Evolutionary conservation across 75 land plant species (phyloP).

Genomic region (Azolla pinnata): DNA sequence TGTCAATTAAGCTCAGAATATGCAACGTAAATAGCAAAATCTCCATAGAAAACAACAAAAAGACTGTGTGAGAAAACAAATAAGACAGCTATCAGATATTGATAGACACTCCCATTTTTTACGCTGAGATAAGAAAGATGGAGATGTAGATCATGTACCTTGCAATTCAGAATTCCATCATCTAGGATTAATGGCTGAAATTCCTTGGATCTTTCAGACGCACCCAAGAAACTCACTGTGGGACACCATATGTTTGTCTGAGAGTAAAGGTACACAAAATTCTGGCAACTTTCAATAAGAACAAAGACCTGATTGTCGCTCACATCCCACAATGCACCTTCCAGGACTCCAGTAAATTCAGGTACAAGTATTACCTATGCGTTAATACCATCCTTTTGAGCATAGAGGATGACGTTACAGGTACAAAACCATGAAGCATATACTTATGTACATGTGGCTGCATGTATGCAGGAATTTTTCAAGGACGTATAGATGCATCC

Average conservation of each 20-base stretch:
- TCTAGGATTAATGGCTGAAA: conserved; percentile 1
- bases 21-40: too few species aligned
- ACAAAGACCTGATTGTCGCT: conserved; percentile 12
- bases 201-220: conserved; percentile 10
- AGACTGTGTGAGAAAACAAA: too few species aligned
- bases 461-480: neutral
- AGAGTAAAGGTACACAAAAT: conserved; percentile 18
- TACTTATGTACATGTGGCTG: conserved; percentile 3
- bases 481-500: conserved; percentile 2
- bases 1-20: too few species aligned
- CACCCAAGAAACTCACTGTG: conserved; percentile 11
- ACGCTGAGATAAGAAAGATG: too few species aligned
- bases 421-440: conserved; percentile 3
- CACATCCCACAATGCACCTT: conserved; percentile 12
- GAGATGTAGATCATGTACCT: too few species aligned
- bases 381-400: neutral
- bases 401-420: neutral
- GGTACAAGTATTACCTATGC: conserved; percentile 8
- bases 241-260: conserved; percentile 9
- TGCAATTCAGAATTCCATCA: conserved; percentile 9
- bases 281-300: conserved; percentile 8
- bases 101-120: too few species aligned
- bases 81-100: too few species aligned
- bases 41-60: too few species aligned
- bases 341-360: conserved; percentile 5